Percentiles rank a stretch among this genome's conserved stretches.
phyloP scores from a whole-genome alignment of 2,329 filamentous ascomycete species.

The Cladosporium velox region DNA sequence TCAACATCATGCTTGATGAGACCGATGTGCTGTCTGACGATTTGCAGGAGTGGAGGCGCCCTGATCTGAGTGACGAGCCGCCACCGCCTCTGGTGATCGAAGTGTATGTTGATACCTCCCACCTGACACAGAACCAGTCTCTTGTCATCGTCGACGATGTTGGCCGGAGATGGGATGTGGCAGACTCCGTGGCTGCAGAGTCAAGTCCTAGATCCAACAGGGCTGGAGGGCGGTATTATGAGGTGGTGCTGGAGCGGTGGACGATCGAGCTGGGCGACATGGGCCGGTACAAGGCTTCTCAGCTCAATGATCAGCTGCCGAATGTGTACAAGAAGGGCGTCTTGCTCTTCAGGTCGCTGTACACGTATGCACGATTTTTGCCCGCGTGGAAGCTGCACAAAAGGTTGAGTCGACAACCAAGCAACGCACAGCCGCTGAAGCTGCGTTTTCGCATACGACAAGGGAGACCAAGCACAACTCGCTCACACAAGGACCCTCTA shows the following conservation, averaged over 20 bases:
- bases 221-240: slow-evolving; percentile 37
- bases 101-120: slow-evolving; percentile 67
- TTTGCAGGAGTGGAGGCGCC: slow-evolving; percentile 76
- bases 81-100: slow-evolving; percentile 88
- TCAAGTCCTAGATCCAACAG: slow-evolving; percentile 37
- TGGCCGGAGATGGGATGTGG: slow-evolving; percentile 90
- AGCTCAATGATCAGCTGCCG: slow-evolving; percentile 65
- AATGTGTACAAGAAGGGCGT: slow-evolving; percentile 97
- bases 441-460: slow-evolving; percentile 77
- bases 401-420: slow-evolving; percentile 68
- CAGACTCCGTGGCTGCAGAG: slow-evolving; percentile 70
- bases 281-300: slow-evolving; percentile 55
- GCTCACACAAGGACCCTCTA: slow-evolving; percentile 64
- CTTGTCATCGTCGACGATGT: slow-evolving; percentile 84
- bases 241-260: slow-evolving; percentile 91
- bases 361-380: slow-evolving; percentile 76
- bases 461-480: slow-evolving; percentile 55
- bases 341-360: slow-evolving; percentile 87
- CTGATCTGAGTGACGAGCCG: slow-evolving; percentile 72
- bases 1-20: slow-evolving; percentile 92
- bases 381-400: slow-evolving; percentile 86
- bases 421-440: slow-evolving; percentile 63
- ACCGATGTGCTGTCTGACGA: slow-evolving; percentile 84
- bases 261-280: slow-evolving; percentile 74
- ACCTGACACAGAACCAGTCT: slow-evolving; percentile 79